Conservation (phyloP, 176 grass and related monocot species). For the Elymus sibiricus region DNA sequence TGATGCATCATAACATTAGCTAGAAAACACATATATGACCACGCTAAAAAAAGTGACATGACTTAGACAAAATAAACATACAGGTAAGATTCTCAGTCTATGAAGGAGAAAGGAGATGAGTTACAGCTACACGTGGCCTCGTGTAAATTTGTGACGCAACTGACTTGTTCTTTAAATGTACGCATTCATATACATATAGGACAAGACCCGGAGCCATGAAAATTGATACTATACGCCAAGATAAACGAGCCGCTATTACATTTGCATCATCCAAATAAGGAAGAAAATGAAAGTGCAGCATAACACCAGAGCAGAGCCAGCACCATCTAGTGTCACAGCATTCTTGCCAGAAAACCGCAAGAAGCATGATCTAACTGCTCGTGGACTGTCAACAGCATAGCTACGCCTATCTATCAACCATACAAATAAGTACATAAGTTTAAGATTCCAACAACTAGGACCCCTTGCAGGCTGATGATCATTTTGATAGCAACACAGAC, state of each 20-base stretch:
- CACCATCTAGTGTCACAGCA: neutral
- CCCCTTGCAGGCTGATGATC: too few relatives aligned
- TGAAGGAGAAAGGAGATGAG: neutral
- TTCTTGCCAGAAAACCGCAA: neutral
- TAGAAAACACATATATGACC: too few relatives aligned
- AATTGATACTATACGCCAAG: neutral
- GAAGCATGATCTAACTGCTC: neutral
- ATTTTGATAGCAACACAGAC: neutral
- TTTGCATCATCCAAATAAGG: neutral
- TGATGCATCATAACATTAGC: too few relatives aligned
- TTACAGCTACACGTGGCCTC: neutral
- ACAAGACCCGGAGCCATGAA: neutral
- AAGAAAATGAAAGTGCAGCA: neutral
- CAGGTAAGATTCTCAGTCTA: neutral
- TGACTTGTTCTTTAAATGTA: neutral
- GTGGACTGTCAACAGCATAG: neutral
- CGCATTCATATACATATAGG: neutral
- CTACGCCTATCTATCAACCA: neutral
- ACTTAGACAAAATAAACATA: neutral
- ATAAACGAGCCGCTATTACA: neutral
- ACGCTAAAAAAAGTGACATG: neutral
- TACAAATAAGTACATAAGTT: too few relatives aligned
- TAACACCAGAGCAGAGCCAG: neutral
- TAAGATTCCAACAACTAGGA: neutral
- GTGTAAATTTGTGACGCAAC: neutral